Base-by-base conservation (phyloP, 2,329 filamentous ascomycete species). In the Huntiella moniliformis region DNA sequence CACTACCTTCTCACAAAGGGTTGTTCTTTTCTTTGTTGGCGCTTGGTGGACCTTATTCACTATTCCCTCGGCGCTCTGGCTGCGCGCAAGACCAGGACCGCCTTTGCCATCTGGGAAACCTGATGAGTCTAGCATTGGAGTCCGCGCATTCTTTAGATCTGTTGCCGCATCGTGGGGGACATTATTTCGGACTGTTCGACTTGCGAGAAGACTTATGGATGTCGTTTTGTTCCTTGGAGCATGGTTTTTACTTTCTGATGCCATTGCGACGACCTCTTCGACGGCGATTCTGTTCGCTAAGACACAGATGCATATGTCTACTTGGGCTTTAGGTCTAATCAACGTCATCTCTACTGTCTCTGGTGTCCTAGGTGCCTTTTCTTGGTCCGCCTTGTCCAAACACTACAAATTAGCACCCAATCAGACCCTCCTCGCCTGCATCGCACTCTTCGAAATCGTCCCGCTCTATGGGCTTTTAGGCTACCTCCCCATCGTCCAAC, bases 211-310 rank as follows among this genome's bases (percentile, higher is more conserved):
- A 8, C 68, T 88, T 5, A 65, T 76, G 43, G 83, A 91, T 54
- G 78, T 88, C 22, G 64, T 82, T 22, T 66, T 88, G 5, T 91
- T 91, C 58, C 71, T 98, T 4, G 75, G 72, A 3, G 86, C 84
- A 4, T 98, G 91, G 91, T 95, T 98, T 58, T 70, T 98, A 28
- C 71, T 98, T 1, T 93, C 83, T 5, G 91, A 98, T 56, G 86
- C 83, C 37, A 86, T 96, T 52, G 91, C 91, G 5, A 96, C 91
- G 0, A 88, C 93, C 0, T 91, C 83, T 32, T 88, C 86, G 11
- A 96, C 91, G 0, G 91, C 91, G 0, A 86, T 96, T 22, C 69
- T 98, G 7, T 98, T 95, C 58, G 91, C 88, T 36, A 96, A 96
- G 63, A 96, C 88, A 0, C 77, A 86, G 52, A 67, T 98, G 7